A percentile compares a stretch with the other conserved stretches of the same genome.
Conservation (phyloP, 2,329 filamentous ascomycete species). For the Fusarium bactridioides region DNA sequence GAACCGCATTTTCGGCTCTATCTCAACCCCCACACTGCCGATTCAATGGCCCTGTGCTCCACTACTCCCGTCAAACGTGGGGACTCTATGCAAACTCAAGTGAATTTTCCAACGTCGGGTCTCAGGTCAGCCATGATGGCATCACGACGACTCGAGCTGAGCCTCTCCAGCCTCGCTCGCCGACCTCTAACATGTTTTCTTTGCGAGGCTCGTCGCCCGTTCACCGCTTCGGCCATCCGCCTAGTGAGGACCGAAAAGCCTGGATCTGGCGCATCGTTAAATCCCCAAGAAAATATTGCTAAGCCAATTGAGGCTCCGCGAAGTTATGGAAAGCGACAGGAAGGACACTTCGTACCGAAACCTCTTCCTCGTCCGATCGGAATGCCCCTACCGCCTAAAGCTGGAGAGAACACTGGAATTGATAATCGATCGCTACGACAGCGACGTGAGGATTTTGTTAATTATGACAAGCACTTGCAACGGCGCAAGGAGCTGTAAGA, state of each 20-base stretch:
- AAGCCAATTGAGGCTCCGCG: constrained; percentile 66
- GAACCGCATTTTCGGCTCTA: constrained; percentile 32
- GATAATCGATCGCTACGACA: constrained; percentile 73
- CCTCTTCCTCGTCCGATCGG: constrained; percentile 80
- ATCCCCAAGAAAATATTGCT: constrained; percentile 50
- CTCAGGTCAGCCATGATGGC: constrained; percentile 39
- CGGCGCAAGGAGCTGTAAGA: constrained; percentile 77
- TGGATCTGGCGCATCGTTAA: constrained; percentile 47
- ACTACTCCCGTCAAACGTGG: constrained; percentile 20
- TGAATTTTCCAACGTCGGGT: constrained; percentile 33
- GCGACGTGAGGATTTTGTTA: constrained; percentile 79
- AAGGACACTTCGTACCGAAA: constrained; percentile 64
- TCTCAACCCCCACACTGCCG: constrained; percentile 28
- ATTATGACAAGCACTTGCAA: constrained; percentile 84
- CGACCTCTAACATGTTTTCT: constrained; percentile 54
- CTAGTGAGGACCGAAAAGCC: constrained; percentile 46
- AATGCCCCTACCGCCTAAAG: constrained; percentile 73
- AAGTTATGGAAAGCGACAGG: constrained; percentile 63
- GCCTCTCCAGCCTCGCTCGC: constrained; percentile 41
- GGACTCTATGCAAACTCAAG: neutral
- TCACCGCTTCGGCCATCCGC: constrained; percentile 54
- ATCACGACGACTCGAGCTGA: constrained; percentile 45
- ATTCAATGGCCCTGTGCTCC: constrained; percentile 30
- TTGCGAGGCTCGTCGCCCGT: constrained; percentile 61
- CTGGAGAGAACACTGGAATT: constrained; percentile 83